Base-by-base conservation (phyloP, 805 yeast genomes). In the Alloascoidea africana region DNA sequence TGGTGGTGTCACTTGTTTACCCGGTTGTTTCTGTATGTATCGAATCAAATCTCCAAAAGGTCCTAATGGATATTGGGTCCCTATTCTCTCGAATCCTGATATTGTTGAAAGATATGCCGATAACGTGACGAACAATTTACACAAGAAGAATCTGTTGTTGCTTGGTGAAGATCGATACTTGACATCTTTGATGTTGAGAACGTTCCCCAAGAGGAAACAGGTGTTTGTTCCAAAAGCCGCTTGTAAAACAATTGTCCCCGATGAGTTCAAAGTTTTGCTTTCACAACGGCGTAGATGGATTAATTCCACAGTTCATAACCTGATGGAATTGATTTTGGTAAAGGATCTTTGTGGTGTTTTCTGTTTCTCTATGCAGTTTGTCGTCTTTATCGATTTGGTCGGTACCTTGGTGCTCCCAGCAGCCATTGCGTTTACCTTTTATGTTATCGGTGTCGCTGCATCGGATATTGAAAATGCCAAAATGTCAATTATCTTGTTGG, bases 251-350 rank as follows among this genome's bases (percentile, higher is more conserved):
- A 60, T 83, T 45, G 96, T 78, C 16, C 96, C 96, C 1, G 81
- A 78, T 46, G 66, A 68, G 33, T 82, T 87, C 52, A 67, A 60
- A 41, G 91, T 87, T 39, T 62, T 87, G 44, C 62, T 87, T 35
- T 87, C 96, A 0, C 96, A 87, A 55, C 78, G 96, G 56, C 83
- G 96, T 62, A 80, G 96, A 55, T 87, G 96, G 96, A 87, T 87
- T 46, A 87, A 87, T 56, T 86, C 96, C 3, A 87, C 96, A 0
- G 91, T 87, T 17, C 96, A 87, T 56, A 87, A 87, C 52, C 68
- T 87, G 55, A 72, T 87, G 80, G 96, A 87, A 54, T 70, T 87
- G 50, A 81, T 78, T 2, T 58, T 84, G 44, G 89, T 86, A 30
- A 77, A 76, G 41, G 95, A 87, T 55, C 66, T 87, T 45, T 87